Evolutionary conservation across 371 early-diverging fungal species (phyloP).

Genomic region (Mortierella sp.): DNA sequence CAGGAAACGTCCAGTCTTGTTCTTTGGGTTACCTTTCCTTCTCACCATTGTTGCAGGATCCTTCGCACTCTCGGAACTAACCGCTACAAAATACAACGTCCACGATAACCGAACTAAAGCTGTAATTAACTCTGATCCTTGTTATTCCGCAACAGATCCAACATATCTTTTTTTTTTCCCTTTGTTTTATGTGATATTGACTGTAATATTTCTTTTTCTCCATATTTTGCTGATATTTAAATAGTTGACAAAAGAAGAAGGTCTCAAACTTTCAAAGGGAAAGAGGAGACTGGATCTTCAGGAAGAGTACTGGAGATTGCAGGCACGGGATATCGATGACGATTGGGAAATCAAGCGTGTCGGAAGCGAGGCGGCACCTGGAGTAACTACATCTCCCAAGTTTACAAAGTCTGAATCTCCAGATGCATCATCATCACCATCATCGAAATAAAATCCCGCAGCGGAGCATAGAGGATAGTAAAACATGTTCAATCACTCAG

Average conservation of each 20-base stretch:
- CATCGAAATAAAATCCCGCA: background rate
- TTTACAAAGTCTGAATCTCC: constrained; percentile 12
- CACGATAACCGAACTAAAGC: constrained; percentile 48
- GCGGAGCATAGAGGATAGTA: background rate
- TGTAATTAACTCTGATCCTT: constrained; percentile 16
- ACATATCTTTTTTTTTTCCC: too few relatives aligned
- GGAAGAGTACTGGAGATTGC: constrained; percentile 51
- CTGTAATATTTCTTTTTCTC: background rate
- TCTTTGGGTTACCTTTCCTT: constrained; percentile 48
- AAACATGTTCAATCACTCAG: too few relatives aligned
- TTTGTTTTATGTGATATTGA: background rate
- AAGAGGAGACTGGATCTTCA: constrained; percentile 47
- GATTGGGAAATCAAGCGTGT: constrained; percentile 56
- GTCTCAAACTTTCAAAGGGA: constrained; percentile 35
- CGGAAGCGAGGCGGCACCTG: constrained; percentile 23
- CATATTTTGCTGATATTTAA: background rate
- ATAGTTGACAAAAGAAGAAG: constrained; percentile 53
- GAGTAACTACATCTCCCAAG: constrained; percentile 40
- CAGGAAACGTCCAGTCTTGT: constrained; percentile 43
- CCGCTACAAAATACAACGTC: constrained; percentile 52
- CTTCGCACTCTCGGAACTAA: constrained; percentile 49
- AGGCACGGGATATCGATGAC: constrained; percentile 48
- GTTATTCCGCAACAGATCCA: background rate
- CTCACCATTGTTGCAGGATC: constrained; percentile 48
- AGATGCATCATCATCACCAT: background rate